Base-by-base conservation (phyloP, 345 rosid genomes). In the Bruguiera parviflora region DNA sequence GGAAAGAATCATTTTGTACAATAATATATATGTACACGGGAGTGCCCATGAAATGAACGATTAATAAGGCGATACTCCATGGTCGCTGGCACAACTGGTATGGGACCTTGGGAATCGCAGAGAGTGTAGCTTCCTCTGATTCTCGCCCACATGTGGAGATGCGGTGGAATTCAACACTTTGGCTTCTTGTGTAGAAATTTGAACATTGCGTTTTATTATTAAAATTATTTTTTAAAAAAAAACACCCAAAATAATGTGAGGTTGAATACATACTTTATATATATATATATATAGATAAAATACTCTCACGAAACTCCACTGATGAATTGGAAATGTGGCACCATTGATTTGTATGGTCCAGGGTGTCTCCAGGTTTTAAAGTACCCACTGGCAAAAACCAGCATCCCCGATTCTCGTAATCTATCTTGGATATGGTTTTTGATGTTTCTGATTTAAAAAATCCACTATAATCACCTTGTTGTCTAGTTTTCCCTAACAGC, bases 401-500 rank as follows among this genome's bases (percentile, higher is more conserved):
- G 84, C 86, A 82, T 84, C 80, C 86, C 76, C 63, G 74, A 66
- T 75, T 69, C 71, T 80, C 69, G 63, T 71, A 75, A 83, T 86
- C 84, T 84, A 88, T 78, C 83, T 84, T 86, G 84, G 92, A 83
- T 80, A 76, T 81, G 83, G 65, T 69, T 68, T 79, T 51, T 67
- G 58, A 37, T 63, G 63, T 66, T 58, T 49, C 63, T 64, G 46
- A 55, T 72, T 72, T 72, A 55, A 11, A 66, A 72, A 55, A 66
- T 64, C 68, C 28, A 47, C 24, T 46, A 65, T 47, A 11, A 35
- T 66, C 35, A 61, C 18, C 11, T 56, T 64, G 49, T 49, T 43
- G 49, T 11, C 46, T 39, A 13, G 18, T 43, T 18, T 43, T 43
- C 49, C 49, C 4, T 13, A 2, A 43, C 49, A 43, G 18, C 49